These are phyloP conservation scores for Yarrowia yakushimensis DNA, from an alignment of 805 yeast genomes.

Conservation along the genomic window DNA sequence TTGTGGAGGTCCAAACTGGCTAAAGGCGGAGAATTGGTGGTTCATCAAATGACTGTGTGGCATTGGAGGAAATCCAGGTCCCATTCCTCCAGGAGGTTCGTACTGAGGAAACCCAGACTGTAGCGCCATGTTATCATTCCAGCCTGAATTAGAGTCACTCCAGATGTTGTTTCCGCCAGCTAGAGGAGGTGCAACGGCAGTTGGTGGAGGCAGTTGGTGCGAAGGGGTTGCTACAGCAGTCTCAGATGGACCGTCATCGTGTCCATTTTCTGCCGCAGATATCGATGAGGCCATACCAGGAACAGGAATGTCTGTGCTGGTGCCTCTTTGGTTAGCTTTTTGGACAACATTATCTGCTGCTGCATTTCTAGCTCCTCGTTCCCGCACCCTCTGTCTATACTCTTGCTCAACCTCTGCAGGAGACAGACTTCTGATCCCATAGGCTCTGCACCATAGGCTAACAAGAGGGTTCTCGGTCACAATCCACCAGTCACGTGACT, in stretches of 20 bases:
- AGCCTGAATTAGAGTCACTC: slow-evolving; percentile 14
- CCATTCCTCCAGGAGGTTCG: neutral
- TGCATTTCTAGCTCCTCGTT: neutral
- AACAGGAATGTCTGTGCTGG: neutral
- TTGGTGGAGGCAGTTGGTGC: neutral
- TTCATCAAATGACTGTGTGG: slow-evolving; percentile 11
- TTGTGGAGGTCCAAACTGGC: neutral
- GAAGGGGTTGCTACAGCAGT: neutral
- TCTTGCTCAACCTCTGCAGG: slow-evolving; percentile 11
- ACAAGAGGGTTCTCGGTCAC: slow-evolving; percentile 3
- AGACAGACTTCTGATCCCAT: neutral
- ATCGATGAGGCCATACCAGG: neutral
- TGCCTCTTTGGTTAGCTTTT: neutral
- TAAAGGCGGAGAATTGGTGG: neutral
- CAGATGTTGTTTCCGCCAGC: slow-evolving; percentile 1
- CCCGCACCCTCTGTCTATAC: slow-evolving; percentile 4
- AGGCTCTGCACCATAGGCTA: slow-evolving; percentile 3
- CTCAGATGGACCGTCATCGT: neutral
- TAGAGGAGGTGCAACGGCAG: slow-evolving; percentile 1
- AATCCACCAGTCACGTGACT: neutral
- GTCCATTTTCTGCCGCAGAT: neutral
- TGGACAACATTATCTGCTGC: neutral
- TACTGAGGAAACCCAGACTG: slow-evolving; percentile 7
- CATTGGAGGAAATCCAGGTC: neutral
- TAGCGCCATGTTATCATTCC: neutral